phyloP scores from a whole-genome alignment of 164 flowering plant genomes.

The Platanus orientalis region DNA sequence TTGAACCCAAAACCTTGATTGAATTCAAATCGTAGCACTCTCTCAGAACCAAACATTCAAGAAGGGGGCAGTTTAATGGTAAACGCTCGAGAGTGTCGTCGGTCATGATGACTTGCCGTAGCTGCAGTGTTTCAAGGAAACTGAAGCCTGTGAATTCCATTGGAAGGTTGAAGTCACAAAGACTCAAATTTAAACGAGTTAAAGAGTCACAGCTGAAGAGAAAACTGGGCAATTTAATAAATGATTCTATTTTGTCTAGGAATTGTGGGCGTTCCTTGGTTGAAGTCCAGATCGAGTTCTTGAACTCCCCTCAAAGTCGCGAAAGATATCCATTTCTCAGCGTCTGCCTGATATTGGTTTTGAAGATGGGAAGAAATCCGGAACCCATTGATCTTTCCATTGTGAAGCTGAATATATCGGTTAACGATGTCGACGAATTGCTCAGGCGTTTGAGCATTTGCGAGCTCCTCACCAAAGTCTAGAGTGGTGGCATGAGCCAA shows the following conservation, averaged over 20 bases:
- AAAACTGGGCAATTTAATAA: neutral
- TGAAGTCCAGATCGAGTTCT: too few species aligned
- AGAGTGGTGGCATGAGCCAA: too few species aligned
- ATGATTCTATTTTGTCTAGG: neutral
- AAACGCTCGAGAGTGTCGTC: constrained; percentile 1
- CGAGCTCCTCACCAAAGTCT: too few species aligned
- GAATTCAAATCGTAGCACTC: neutral
- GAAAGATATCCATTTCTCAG: too few species aligned
- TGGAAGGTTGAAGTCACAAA: constrained; percentile 4
- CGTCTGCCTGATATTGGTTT: too few species aligned
- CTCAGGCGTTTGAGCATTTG: too few species aligned
- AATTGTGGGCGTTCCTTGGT: too few species aligned
- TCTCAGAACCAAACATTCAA: constrained; percentile 4
- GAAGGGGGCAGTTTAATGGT: neutral
- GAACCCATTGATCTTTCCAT: too few species aligned
- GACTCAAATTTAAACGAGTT: constrained; percentile 3
- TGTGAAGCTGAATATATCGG: too few species aligned
- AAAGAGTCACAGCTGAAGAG: constrained; percentile 5
- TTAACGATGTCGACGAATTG: too few species aligned
- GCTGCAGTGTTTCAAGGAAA: constrained; percentile 9
- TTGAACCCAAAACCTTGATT: constrained; percentile 6
- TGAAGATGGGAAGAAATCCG: too few species aligned
- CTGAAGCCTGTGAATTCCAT: constrained; percentile 6
- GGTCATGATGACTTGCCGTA: constrained; percentile 1
- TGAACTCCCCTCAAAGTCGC: too few species aligned